Base-by-base conservation (phyloP, 2,329 filamentous ascomycete species). In the Septoria linicola region DNA sequence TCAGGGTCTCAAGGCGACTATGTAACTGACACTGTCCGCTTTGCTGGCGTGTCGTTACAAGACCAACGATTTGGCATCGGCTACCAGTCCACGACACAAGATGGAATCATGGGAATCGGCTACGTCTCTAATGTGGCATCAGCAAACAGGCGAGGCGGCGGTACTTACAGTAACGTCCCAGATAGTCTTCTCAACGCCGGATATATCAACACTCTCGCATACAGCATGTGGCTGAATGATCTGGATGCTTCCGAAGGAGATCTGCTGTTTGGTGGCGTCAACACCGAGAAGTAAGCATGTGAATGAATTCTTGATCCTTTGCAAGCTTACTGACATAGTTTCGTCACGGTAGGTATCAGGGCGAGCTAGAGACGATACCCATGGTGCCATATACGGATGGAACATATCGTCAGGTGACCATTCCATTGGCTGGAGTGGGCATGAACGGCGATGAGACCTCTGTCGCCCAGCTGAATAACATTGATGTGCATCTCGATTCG, bases 51-150 rank as follows among this genome's bases (percentile, higher is more conserved):
- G 30, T 76, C 69, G 1, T 59, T 90, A 27, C 55, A 73, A 3
- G 68, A 72, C 49, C 72, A 89, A 49, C 85, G 89, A 62, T 88
- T 91, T 61, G 87, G 86, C 57, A 75, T 90, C 54, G 87, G 86
- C 30, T 89, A 89, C 65, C 65, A 59, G 0, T 83, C 80, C 2
- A 73, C 63, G 32, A 82, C 79, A 4, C 51, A 64, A 25, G 67
- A 93, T 67, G 89, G 88, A 32, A 89, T 96, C 31, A 70, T 96
- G 19, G 91, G 91, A 17, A 86, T 96, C 54, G 91, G 91, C 5
- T 96, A 95, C 68, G 67, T 78, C 0, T 68, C 77, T 54, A 93
- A 95, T 67, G 87, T 86, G 11, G 81, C 85, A 62, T 81, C 87
- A 36, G 77, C 77, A 42, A 75, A 80, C 54, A 25, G 23, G 10